These are phyloP conservation scores for Phanerochaete sordida DNA, from an alignment of 768 basidiomycete genomes.

Conservation along the genomic window DNA sequence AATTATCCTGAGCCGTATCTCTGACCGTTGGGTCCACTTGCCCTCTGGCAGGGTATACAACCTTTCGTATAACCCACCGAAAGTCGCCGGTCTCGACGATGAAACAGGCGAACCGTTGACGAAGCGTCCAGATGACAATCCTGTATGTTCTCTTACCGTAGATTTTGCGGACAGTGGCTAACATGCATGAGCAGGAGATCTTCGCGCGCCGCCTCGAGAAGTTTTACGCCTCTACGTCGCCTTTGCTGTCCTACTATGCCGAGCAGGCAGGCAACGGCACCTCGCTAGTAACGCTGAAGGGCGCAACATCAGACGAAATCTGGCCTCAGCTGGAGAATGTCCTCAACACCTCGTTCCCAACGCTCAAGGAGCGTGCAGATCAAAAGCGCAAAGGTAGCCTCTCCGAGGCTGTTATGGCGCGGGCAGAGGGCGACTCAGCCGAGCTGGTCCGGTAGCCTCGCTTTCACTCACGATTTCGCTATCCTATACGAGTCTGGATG, in stretches of 20 bases:
- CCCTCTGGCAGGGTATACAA: slow-evolving; percentile 91
- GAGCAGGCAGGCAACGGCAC: slow-evolving; percentile 41
- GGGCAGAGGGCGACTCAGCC: slow-evolving; percentile 9
- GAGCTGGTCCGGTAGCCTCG: neutral
- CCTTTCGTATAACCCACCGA: slow-evolving; percentile 81
- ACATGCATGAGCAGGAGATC: slow-evolving; percentile 48
- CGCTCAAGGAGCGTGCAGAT: slow-evolving; percentile 47
- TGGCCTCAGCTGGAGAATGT: slow-evolving; percentile 78
- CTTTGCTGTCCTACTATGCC: slow-evolving; percentile 72
- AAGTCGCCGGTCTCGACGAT: slow-evolving; percentile 77
- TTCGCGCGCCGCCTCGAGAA: slow-evolving; percentile 72
- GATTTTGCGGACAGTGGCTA: neutral
- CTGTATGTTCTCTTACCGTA: slow-evolving; percentile 45
- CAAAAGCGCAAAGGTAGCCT: slow-evolving; percentile 48
- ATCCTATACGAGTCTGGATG: neutral
- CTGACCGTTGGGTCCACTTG: slow-evolving; percentile 86
- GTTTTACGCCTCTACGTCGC: slow-evolving; percentile 79
- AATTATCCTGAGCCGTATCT: slow-evolving; percentile 80
- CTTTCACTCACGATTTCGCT: neutral
- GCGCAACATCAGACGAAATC: slow-evolving; percentile 82
- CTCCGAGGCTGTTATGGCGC: slow-evolving; percentile 46
- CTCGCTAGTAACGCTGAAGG: slow-evolving; percentile 58
- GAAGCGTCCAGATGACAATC: slow-evolving; percentile 88
- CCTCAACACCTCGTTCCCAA: slow-evolving; percentile 55
- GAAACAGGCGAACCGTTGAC: slow-evolving; percentile 83